These are phyloP conservation scores for Leccinellum albellum DNA, from an alignment of 768 basidiomycete genomes.

Conservation along the genomic window DNA sequence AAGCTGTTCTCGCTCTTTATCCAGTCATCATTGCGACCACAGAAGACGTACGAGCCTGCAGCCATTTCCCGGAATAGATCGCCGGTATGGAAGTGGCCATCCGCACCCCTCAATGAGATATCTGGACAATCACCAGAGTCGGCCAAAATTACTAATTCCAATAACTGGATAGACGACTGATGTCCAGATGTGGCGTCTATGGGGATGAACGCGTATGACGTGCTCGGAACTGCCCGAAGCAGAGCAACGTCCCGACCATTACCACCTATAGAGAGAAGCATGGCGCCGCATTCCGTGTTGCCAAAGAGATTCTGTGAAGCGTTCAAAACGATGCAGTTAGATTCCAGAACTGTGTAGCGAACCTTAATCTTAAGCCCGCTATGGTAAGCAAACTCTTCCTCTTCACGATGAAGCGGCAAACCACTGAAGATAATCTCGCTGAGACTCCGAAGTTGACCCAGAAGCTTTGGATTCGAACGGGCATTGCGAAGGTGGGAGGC, in stretches of 20 bases:
- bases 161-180: constrained; percentile 51
- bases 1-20: constrained; percentile 79
- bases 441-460: constrained; percentile 51
- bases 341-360: constrained; percentile 27
- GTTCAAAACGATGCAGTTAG: constrained; percentile 18
- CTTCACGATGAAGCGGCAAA: constrained; percentile 58
- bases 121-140: constrained; percentile 70
- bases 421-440: constrained; percentile 68
- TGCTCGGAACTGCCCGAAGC: constrained; percentile 57
- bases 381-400: constrained; percentile 66
- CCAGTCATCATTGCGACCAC: constrained; percentile 81
- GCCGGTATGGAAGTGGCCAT: constrained; percentile 77
- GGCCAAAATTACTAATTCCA: constrained; percentile 68
- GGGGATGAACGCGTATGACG: constrained; percentile 65
- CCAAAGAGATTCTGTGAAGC: constrained; percentile 67
- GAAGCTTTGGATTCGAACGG: constrained; percentile 55
- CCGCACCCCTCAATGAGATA: constrained; percentile 48
- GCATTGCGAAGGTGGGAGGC: constrained; percentile 58
- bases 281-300: constrained; percentile 75
- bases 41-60: constrained; percentile 57
- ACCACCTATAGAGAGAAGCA: constrained; percentile 59
- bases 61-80: constrained; percentile 70
- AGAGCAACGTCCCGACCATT: constrained; percentile 47
- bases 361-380: constrained; percentile 65
- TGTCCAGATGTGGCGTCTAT: constrained; percentile 45